phyloP scores from a whole-genome alignment of 441 rosid genomes.

The Arabidopsis hybrid region DNA sequence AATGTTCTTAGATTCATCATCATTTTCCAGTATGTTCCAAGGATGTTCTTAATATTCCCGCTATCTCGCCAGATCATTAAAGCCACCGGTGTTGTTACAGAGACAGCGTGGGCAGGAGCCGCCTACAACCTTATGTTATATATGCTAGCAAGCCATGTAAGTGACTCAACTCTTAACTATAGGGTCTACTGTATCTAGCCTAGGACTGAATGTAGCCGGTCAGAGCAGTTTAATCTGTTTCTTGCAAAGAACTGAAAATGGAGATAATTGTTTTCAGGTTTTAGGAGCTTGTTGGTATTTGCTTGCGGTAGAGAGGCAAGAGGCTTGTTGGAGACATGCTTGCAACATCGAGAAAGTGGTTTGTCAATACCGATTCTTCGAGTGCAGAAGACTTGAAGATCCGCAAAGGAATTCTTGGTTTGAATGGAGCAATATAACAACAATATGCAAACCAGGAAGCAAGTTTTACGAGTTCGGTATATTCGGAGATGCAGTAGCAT shows the following conservation, averaged over 20 bases:
- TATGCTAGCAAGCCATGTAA: constrained; percentile 97
- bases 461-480: constrained; percentile 72
- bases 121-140: constrained; percentile 84
- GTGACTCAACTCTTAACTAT: constrained; percentile 29
- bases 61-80: constrained; percentile 77
- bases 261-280: constrained; percentile 54
- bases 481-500: constrained; percentile 70
- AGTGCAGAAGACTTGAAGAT: constrained; percentile 55
- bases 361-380: constrained; percentile 68
- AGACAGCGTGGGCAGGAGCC: constrained; percentile 94
- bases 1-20: constrained; percentile 80
- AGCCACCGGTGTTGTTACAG: constrained; percentile 84
- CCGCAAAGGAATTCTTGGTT: constrained; percentile 64
- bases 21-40: constrained; percentile 79
- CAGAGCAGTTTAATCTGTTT: neutral
- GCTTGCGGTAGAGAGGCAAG: constrained; percentile 81
- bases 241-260: neutral
- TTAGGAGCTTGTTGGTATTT: constrained; percentile 97
- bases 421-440: constrained; percentile 65
- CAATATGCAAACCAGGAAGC: constrained; percentile 54
- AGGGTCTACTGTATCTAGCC: neutral
- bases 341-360: constrained; percentile 57
- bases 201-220: constrained; percentile 2
- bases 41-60: constrained; percentile 72
- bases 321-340: constrained; percentile 79